Conservation (phyloP, 441 rosid genomes). For the Mallotus japonicus region DNA sequence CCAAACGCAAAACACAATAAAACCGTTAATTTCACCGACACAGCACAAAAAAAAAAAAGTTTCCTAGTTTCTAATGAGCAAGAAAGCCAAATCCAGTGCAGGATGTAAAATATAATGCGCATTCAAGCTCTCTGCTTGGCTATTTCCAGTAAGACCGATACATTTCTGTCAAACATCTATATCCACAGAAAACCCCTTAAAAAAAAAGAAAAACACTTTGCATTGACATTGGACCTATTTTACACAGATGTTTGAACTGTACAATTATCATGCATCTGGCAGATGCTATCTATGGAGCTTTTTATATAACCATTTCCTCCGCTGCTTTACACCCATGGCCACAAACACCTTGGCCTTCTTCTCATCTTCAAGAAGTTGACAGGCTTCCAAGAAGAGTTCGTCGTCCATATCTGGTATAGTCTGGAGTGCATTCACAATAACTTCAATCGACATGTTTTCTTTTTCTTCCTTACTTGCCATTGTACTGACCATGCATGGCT, state of each 20-base stretch:
- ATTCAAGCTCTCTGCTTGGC: no score
- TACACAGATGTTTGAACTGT: neutral
- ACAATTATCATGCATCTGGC: neutral
- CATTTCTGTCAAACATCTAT: no score
- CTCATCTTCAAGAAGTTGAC: constrained; percentile 49
- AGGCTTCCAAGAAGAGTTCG: constrained; percentile 52
- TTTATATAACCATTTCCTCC: constrained; percentile 44
- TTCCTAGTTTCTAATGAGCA: no score
- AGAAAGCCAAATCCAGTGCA: no score
- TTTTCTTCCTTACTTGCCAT: constrained; percentile 11
- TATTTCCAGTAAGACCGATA: no score
- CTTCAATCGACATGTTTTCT: constrained; percentile 37
- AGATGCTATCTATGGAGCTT: constrained; percentile 32
- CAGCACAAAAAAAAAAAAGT: no score
- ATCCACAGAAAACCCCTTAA: no score
- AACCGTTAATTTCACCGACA: neutral
- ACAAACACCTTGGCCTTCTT: constrained; percentile 40
- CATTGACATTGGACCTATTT: neutral
- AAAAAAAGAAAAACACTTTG: neutral
- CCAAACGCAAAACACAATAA: neutral
- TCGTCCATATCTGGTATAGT: constrained; percentile 49
- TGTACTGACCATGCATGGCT: constrained; percentile 2
- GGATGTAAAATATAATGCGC: no score
- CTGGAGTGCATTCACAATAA: constrained; percentile 50
- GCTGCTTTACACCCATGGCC: constrained; percentile 38